Percentiles rank a stretch among this genome's conserved stretches.
These are phyloP conservation scores for Paramecium biaurelia DNA, from an alignment of 73 alveolate genomes.

Conservation along the genomic window DNA sequence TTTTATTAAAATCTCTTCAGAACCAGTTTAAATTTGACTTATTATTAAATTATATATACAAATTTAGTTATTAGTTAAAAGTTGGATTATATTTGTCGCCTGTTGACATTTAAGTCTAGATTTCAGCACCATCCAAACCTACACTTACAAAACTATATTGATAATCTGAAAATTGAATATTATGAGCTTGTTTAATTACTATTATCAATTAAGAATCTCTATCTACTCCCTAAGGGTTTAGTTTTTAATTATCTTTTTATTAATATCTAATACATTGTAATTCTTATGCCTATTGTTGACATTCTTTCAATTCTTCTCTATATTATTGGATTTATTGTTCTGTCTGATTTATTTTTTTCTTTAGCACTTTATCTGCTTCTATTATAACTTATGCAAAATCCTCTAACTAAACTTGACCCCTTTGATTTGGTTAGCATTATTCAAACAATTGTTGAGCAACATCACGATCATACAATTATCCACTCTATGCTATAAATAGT, in stretches of 20 bases:
- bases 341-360: not conserved
- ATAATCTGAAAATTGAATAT: not conserved
- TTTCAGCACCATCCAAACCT: not conserved
- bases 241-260: not conserved
- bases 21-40: slow-evolving; percentile 13
- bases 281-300: not conserved
- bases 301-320: not conserved
- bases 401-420: slow-evolving; percentile 19
- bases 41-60: not conserved
- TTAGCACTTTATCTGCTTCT: slow-evolving; percentile 42
- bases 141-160: not conserved
- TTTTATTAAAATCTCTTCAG: not conserved
- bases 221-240: slow-evolving; percentile 31
- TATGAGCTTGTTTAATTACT: not conserved
- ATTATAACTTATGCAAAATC: not conserved
- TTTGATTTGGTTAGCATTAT: slow-evolving; percentile 13
- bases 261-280: not conserved
- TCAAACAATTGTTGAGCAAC: slow-evolving; percentile 35
- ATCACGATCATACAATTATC: slow-evolving; percentile 28
- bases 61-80: not conserved
- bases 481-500: not conserved
- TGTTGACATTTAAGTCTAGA: not conserved
- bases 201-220: slow-evolving; percentile 19
- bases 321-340: not conserved
- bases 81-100: slow-evolving; percentile 29